Percentiles rank a stretch among this genome's conserved stretches.
These are phyloP conservation scores for Termitomyces sp. DNA, from an alignment of 768 basidiomycete genomes.

Conservation along the genomic window DNA sequence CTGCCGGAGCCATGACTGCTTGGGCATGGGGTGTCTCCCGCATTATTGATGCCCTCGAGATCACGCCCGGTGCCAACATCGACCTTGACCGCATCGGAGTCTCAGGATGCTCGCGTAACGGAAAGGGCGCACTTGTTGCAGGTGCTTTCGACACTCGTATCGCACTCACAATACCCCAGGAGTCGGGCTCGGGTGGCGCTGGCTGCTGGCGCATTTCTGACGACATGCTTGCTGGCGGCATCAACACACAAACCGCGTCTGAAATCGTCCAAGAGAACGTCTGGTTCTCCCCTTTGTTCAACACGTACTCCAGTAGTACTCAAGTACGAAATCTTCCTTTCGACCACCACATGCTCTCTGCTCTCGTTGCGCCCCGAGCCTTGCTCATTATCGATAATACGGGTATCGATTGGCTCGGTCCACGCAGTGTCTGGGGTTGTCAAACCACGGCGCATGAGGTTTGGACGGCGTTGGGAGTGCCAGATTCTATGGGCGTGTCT, in stretches of 20 bases:
- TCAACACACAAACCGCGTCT: constrained; percentile 47
- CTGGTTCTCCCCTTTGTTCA: constrained; percentile 54
- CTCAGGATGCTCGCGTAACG: constrained; percentile 58
- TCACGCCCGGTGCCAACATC: constrained; percentile 42
- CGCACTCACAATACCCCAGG: constrained; percentile 58
- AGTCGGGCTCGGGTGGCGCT: constrained; percentile 58
- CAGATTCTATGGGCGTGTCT: constrained; percentile 47
- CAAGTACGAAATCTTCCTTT: constrained; percentile 44
- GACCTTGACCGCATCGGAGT: constrained; percentile 47
- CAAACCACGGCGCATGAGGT: constrained; percentile 47
- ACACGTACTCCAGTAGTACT: constrained; percentile 43
- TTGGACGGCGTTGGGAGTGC: constrained; percentile 46
- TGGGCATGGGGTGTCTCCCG: constrained; percentile 63
- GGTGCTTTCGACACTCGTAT: constrained; percentile 59
- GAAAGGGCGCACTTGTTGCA: constrained; percentile 57
- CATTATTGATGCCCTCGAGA: constrained; percentile 58
- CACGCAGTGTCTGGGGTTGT: constrained; percentile 46
- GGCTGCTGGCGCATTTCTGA: constrained; percentile 61
- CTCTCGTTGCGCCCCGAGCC: constrained; percentile 51
- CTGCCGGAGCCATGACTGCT: constrained; percentile 53
- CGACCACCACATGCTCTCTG: constrained; percentile 59
- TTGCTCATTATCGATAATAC: constrained; percentile 55
- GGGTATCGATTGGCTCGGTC: constrained; percentile 53
- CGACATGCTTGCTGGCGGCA: constrained; percentile 39
- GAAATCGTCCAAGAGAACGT: constrained; percentile 62